Conservation (phyloP, 805 yeast genomes). For the Pichia exigua region DNA sequence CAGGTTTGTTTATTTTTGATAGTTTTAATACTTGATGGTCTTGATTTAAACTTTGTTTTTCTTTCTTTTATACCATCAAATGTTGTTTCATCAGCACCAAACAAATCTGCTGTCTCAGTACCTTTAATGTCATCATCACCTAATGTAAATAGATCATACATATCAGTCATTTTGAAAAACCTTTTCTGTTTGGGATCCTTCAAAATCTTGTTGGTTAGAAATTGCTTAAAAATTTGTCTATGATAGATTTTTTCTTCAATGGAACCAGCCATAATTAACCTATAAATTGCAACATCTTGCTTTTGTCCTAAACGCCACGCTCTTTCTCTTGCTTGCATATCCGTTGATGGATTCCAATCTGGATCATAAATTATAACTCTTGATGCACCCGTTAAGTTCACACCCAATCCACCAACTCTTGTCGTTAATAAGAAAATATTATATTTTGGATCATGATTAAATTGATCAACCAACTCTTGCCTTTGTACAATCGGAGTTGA, state of each 20-base stretch:
- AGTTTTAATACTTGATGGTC: constrained; percentile 4
- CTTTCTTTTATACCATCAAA: constrained; percentile 30
- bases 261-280: constrained; percentile 90
- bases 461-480: constrained; percentile 73
- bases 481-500: constrained; percentile 71
- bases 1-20: constrained; percentile 11
- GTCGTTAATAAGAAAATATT: constrained; percentile 80
- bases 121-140: constrained; percentile 66
- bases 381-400: constrained; percentile 90
- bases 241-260: constrained; percentile 97
- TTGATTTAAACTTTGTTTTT: constrained; percentile 22
- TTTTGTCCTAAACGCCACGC: constrained; percentile 98
- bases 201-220: constrained; percentile 83
- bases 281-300: constrained; percentile 80
- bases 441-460: constrained; percentile 53
- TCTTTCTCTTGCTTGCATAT: constrained; percentile 90
- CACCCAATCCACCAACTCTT: constrained; percentile 93
- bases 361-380: constrained; percentile 93
- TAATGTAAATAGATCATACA: constrained; percentile 80
- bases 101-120: constrained; percentile 61
- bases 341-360: constrained; percentile 98
- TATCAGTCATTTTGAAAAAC: constrained; percentile 85
- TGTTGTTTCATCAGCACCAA: constrained; percentile 39
- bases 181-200: constrained; percentile 93
- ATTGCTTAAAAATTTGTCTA: constrained; percentile 92